Percentiles rank a stretch among this genome's conserved stretches.
Conservation (phyloP, 768 basidiomycete genomes). For the Tricholoma sp. region DNA sequence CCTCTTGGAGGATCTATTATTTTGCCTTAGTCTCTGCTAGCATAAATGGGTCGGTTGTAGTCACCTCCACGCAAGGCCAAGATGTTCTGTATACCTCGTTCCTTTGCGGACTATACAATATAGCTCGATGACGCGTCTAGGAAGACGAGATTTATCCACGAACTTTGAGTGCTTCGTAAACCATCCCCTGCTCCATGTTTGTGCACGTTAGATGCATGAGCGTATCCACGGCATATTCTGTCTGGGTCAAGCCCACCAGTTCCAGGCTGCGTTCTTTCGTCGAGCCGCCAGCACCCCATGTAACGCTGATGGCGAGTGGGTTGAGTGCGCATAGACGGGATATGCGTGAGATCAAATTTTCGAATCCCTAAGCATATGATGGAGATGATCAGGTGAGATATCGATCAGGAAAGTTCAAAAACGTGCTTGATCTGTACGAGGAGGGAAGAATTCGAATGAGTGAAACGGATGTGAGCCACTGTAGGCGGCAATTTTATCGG, state of each 20-base stretch:
- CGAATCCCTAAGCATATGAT: slow-evolving; percentile 63
- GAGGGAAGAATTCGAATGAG: slow-evolving; percentile 97
- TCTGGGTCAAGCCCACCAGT: slow-evolving; percentile 73
- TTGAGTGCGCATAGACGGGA: slow-evolving; percentile 70
- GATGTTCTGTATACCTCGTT: slow-evolving; percentile 80
- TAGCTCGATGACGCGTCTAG: slow-evolving; percentile 3
- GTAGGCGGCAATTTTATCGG: slow-evolving; percentile 55
- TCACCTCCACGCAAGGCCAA: slow-evolving; percentile 89
- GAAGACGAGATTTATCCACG: slow-evolving; percentile 13
- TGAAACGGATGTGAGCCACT: slow-evolving; percentile 62
- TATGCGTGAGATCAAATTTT: slow-evolving; percentile 87
- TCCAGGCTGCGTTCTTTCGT: slow-evolving; percentile 87
- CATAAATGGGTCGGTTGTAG: slow-evolving; percentile 10
- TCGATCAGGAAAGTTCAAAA: neutral
- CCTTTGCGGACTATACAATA: slow-evolving; percentile 61
- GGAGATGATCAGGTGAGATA: neutral
- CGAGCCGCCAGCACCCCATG: slow-evolving; percentile 96
- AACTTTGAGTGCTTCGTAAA: slow-evolving; percentile 84
- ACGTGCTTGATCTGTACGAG: slow-evolving; percentile 80
- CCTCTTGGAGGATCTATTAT: slow-evolving; percentile 84
- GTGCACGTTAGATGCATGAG: slow-evolving; percentile 96
- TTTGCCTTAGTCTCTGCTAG: neutral
- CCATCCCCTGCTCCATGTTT: slow-evolving; percentile 86
- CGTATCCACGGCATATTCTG: slow-evolving; percentile 74
- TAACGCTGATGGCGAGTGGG: slow-evolving; percentile 85